phyloP scores from a whole-genome alignment of 345 rosid genomes.

The Hibiscus tridactylites region DNA sequence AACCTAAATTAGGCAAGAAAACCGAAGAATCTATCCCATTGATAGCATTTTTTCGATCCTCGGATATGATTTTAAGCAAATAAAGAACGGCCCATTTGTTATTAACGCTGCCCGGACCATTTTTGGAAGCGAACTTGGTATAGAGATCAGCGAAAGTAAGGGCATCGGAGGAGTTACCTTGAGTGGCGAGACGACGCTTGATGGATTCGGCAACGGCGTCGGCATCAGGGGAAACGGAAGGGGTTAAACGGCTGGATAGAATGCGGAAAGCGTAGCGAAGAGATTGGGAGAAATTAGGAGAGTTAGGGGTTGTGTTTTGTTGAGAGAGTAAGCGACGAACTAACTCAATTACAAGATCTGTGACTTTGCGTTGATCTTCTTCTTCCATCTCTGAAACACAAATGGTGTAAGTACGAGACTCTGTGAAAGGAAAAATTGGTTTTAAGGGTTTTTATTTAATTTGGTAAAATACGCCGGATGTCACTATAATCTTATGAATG shows the following conservation, averaged over 20 bases:
- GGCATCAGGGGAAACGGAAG: slow-evolving; percentile 72
- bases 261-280: slow-evolving; percentile 78
- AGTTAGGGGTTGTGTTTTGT: slow-evolving; percentile 27
- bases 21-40: slow-evolving; percentile 33
- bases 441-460: slow-evolving; percentile 11
- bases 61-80: slow-evolving; percentile 71
- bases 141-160: slow-evolving; percentile 78
- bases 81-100: slow-evolving; percentile 91
- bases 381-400: slow-evolving; percentile 51
- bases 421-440: background rate
- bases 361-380: slow-evolving; percentile 64
- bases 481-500: no score
- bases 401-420: background rate
- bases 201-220: slow-evolving; percentile 83
- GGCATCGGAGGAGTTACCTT: slow-evolving; percentile 83
- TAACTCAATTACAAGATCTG: slow-evolving; percentile 79
- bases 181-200: slow-evolving; percentile 87
- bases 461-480: background rate
- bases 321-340: slow-evolving; percentile 67
- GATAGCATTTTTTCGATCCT: slow-evolving; percentile 40
- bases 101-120: slow-evolving; percentile 79
- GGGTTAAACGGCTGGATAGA: slow-evolving; percentile 78
- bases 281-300: slow-evolving; percentile 44
- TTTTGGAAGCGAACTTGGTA: slow-evolving; percentile 67
- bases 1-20: slow-evolving; percentile 43